Evolutionary conservation across 78 protist genomes (phyloP).

Genomic region (Cyanophora paradoxa): DNA sequence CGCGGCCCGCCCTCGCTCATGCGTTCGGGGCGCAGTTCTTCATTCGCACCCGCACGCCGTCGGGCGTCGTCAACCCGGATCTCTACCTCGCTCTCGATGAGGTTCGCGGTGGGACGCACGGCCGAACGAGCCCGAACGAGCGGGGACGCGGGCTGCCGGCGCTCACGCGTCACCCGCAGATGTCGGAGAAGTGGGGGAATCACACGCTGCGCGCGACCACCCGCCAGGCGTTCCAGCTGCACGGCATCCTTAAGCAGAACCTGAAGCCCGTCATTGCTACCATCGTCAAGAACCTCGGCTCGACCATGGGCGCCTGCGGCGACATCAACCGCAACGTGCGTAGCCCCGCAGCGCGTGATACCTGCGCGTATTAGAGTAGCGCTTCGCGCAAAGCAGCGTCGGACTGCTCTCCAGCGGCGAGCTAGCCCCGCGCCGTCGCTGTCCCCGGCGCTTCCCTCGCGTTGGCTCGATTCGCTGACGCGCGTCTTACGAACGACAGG

Average conservation of each 20-base stretch:
- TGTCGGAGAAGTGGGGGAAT: conserved; percentile 18
- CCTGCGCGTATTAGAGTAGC: too few species aligned
- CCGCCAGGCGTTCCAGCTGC: conserved; percentile 37
- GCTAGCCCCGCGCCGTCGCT: too few species aligned
- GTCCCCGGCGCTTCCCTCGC: not conserved
- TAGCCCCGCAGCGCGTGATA: conserved; percentile 3
- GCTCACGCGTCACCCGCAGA: not conserved
- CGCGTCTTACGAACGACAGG: not conserved
- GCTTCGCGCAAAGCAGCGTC: too few species aligned
- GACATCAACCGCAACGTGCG: conserved; percentile 68
- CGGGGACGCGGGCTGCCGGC: not conserved
- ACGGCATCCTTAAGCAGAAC: conserved; percentile 26
- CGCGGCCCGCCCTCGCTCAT: not conserved
- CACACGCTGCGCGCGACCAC: conserved; percentile 35
- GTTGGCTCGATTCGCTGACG: not conserved
- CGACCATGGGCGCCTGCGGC: conserved; percentile 72
- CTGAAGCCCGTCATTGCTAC: conserved; percentile 26
- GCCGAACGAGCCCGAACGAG: too few species aligned
- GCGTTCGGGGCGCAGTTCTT: conserved; percentile 1
- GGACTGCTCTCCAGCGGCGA: too few species aligned
- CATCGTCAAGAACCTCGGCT: conserved; percentile 15
- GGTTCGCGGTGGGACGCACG: too few species aligned
- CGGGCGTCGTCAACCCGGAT: conserved; percentile 9
- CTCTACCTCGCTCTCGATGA: conserved; percentile 4
- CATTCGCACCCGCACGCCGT: conserved; percentile 14